Base-by-base conservation (phyloP, 2,329 filamentous ascomycete genomes). In the Harringtonia lauricola region DNA sequence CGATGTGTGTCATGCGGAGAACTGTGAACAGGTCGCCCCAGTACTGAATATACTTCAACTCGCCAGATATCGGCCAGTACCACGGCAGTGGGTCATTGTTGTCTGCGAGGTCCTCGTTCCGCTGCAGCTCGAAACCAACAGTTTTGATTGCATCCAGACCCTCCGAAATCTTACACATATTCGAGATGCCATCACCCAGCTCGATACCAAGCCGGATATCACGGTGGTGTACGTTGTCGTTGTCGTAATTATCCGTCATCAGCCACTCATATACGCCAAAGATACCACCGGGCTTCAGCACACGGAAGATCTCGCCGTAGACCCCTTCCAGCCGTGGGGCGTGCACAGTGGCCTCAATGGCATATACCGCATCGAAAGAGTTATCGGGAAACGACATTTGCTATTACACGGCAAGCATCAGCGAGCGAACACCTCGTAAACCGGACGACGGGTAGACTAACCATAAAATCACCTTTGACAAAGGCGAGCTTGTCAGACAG, bases 201-300 rank as follows among this genome's bases (percentile, higher is more conserved):
- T 98, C 92, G 52, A 98, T 98, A 51, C 84, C 89, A 17, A 95
- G 79, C 51, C 92, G 86, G 59, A 96, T 92, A 61, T 86, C 79
- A 53, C 88, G 84, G 70, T 96, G 92, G 57, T 80, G 72, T 1
- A 86, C 64, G 72, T 95, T 88, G 48, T 83, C 72, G 61, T 94
- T 90, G 68, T 96, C 84, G 66, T 95, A 98, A 21, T 81, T 70
- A 50, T 95, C 89, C 8, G 89, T 96, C 92, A 98, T 96, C 59
- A 96, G 73, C 92, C 92, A 96, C 66, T 98, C 92, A 67, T 96
- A 98, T 42, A 96, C 90, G 59, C 90, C 92, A 56, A 96, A 98
- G 41, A 87, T 72, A 62, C 92, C 90, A 48, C 92, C 92, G 18
- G 92, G 92, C 75, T 96, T 98, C 51, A 98, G 74, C 19, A 95